A percentile compares a stretch with the other conserved stretches of the same genome.
phyloP scores from a whole-genome alignment of 768 basidiomycete species.

The Rhizopogon vesiculosus region DNA sequence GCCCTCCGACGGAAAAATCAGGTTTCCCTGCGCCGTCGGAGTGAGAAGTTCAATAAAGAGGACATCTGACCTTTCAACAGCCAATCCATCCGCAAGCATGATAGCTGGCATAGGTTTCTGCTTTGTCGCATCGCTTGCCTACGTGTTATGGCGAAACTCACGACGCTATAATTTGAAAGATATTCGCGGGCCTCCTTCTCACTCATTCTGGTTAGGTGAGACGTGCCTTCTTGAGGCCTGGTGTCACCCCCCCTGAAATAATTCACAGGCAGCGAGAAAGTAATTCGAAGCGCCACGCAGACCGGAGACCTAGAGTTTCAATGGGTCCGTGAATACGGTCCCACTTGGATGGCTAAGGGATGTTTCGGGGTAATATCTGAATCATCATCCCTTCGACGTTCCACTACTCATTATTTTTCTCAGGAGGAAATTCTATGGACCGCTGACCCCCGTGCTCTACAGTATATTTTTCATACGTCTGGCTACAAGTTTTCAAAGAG shows the following conservation, averaged over 20 bases:
- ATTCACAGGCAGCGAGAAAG: constrained; percentile 18
- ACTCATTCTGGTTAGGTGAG: constrained; percentile 4
- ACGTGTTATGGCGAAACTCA: constrained; percentile 3
- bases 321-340: constrained; percentile 24
- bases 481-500: constrained; percentile 23
- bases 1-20: too few relatives aligned
- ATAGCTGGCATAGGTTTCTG: neutral
- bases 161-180: constrained; percentile 2
- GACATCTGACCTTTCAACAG: neutral
- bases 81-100: neutral
- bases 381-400: neutral
- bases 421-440: constrained; percentile 25
- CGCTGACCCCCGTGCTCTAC: constrained; percentile 23
- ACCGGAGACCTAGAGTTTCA: constrained; percentile 26
- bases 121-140: neutral
- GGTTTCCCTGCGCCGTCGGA: neutral
- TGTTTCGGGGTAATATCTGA: constrained; percentile 6
- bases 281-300: constrained; percentile 16
- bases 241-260: neutral
- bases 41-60: neutral
- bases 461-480: constrained; percentile 23
- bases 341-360: constrained; percentile 13
- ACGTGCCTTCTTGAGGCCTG: neutral
- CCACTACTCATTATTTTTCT: neutral
- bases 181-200: constrained; percentile 4